Percentiles rank a stretch among this genome's conserved stretches.
These are phyloP conservation scores for Fraxinus dipetala DNA, from an alignment of 305 asterid species.

Conservation along the genomic window DNA sequence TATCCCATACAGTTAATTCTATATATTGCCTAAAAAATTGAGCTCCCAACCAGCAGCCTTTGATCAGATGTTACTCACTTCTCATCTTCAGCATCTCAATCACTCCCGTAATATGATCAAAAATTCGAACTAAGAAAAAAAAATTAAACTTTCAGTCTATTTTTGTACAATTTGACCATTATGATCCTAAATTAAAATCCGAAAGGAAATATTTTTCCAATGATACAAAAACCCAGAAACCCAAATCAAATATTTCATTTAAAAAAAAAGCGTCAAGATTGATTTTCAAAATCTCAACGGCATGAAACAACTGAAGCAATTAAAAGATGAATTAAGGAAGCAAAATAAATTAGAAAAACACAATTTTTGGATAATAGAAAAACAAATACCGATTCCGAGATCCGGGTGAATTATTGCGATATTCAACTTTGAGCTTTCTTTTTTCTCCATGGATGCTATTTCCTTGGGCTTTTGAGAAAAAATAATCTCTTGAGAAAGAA, in stretches of 20 bases:
- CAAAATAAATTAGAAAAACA: not conserved
- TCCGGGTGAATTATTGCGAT: constrained; percentile 87
- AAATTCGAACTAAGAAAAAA: not conserved
- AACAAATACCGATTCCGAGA: constrained; percentile 69
- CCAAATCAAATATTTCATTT: not conserved
- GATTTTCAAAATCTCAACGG: not conserved
- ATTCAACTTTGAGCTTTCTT: constrained; percentile 48
- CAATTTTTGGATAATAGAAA: not conserved
- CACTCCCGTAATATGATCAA: not conserved
- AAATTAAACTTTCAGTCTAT: not conserved
- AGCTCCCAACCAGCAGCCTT: not conserved
- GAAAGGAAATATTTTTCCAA: not conserved
- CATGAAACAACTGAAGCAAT: not conserved
- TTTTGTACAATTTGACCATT: not conserved
- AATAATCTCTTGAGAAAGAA: not conserved
- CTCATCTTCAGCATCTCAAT: not conserved
- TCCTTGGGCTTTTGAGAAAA: not conserved
- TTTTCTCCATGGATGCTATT: constrained; percentile 39
- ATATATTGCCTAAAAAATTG: not conserved
- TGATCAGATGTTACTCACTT: not conserved
- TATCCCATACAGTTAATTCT: not conserved
- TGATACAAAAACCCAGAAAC: not conserved
- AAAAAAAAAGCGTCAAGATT: not conserved
- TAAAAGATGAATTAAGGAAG: not conserved
- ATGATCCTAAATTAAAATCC: not conserved